These are phyloP conservation scores for Zygosaccharomyces pseudobailii DNA, from an alignment of 1,139 yeast species.

Conservation along the genomic window DNA sequence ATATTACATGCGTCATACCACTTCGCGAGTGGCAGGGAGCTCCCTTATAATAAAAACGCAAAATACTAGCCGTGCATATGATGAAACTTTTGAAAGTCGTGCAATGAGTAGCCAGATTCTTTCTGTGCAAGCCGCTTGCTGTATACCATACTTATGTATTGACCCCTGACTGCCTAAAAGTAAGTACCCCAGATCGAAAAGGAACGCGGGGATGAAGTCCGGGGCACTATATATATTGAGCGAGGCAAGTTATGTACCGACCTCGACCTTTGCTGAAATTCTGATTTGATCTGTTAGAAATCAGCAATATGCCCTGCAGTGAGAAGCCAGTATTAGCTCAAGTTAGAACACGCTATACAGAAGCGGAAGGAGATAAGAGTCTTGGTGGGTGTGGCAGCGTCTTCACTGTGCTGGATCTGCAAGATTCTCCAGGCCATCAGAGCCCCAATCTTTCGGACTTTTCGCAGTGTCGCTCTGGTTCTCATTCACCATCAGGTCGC, in stretches of 20 bases:
- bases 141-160: not conserved
- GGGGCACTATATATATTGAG: not conserved
- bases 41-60: not conserved
- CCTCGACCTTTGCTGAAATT: too few relatives aligned
- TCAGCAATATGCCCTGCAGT: not conserved
- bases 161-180: not conserved
- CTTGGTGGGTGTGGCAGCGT: not conserved
- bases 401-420: not conserved
- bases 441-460: not conserved
- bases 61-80: not conserved
- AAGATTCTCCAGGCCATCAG: not conserved
- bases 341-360: not conserved
- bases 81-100: not conserved
- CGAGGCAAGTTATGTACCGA: too few relatives aligned
- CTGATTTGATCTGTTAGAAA: too few relatives aligned
- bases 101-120: not conserved
- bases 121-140: not conserved
- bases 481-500: slow-evolving; percentile 1
- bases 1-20: too few relatives aligned
- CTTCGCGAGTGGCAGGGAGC: not conserved
- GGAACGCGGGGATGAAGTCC: not conserved
- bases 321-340: slow-evolving; percentile 3
- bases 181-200: slow-evolving; percentile 2
- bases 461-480: slow-evolving; percentile 3
- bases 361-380: not conserved